phyloP scores from a whole-genome alignment of 371 early-diverging fungal genomes.

The Mortierella sp. region DNA sequence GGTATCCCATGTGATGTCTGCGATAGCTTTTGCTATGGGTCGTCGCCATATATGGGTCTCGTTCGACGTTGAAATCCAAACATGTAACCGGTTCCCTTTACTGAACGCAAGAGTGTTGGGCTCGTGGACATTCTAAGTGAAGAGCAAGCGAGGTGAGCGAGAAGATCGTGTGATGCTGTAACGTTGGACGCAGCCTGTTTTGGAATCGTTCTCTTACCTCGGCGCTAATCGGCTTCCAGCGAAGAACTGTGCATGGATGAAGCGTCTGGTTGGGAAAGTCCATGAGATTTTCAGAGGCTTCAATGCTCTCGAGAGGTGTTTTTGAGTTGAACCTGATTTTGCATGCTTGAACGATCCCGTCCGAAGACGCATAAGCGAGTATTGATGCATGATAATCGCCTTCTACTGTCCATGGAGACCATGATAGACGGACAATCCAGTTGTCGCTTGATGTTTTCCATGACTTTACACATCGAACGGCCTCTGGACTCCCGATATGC shows the following conservation, averaged over 20 bases:
- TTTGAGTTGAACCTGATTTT: conserved; percentile 18
- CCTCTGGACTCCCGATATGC: conserved; percentile 21
- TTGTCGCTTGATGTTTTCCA: conserved; percentile 20
- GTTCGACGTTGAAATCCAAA: conserved; percentile 29
- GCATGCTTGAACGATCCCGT: conserved; percentile 23
- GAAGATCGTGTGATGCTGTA: background rate
- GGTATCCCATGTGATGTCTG: conserved; percentile 37
- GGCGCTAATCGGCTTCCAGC: conserved; percentile 20
- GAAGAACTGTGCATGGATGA: conserved; percentile 33
- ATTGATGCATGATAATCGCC: conserved; percentile 14
- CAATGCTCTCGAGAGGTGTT: conserved; percentile 21
- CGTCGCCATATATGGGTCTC: conserved; percentile 22
- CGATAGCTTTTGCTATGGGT: conserved; percentile 35
- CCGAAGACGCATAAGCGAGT: conserved; percentile 28
- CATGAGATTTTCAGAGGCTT: conserved; percentile 23
- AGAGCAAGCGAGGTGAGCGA: background rate
- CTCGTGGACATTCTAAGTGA: conserved; percentile 5
- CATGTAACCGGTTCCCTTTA: conserved; percentile 28
- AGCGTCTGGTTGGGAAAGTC: background rate
- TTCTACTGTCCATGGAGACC: conserved; percentile 46
- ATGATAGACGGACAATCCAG: conserved; percentile 32
- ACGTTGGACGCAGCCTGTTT: background rate
- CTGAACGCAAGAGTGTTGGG: conserved; percentile 29
- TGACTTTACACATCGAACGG: conserved; percentile 24
- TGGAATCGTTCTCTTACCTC: conserved; percentile 6